Evolutionary conservation across 768 basidiomycete species (phyloP), one percentile per base, ranked within the genome.

Genomic region (Tubosaeta sp.): DNA sequence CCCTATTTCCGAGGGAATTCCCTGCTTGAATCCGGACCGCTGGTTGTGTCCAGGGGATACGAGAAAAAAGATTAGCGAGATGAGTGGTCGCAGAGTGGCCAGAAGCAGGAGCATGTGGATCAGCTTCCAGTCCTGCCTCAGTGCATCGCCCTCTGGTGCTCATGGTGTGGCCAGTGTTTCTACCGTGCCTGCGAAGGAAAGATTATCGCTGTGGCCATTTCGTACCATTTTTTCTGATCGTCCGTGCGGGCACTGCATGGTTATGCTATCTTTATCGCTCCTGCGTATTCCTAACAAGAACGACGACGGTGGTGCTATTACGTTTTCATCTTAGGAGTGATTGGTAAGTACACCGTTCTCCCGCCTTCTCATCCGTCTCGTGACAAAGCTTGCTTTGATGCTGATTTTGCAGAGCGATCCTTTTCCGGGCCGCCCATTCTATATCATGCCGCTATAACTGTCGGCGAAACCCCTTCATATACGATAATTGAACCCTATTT

Each of bases 41-140:
- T 46, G 44, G 24, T 35, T 52, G 42, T 48, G 50, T 46, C 32
- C 47, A 49, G 50, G 56, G 57, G 50, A 54, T 55, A 55, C 55
- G 29, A 55, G 45, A 31, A 47, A 52, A 51, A 54, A 45, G 40
- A 31, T 53, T 56, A 50, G 55, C 59, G 64, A 66, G 48, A 64
- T 59, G 56, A 53, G 61, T 57, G 61, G 57, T 29, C 53, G 46
- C 62, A 59, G 55, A 66, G 64, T 62, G 64, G 64, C 34, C 50
- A 60, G 62, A 65, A 64, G 60, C 62, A 52, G 4, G 22, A 34
- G 50, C 60, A 58, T 59, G 62, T 46, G 55, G 18, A 58, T 56
- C 57, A 48, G 44, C 61, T 59, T 64, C 64, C 38, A 44, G 64
- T 61, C 57, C 57, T 58, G 62, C 57, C 54, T 53, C 48, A 50